Base-by-base conservation (phyloP, 2,329 filamentous ascomycete genomes). In the Ascochyta lentis region DNA sequence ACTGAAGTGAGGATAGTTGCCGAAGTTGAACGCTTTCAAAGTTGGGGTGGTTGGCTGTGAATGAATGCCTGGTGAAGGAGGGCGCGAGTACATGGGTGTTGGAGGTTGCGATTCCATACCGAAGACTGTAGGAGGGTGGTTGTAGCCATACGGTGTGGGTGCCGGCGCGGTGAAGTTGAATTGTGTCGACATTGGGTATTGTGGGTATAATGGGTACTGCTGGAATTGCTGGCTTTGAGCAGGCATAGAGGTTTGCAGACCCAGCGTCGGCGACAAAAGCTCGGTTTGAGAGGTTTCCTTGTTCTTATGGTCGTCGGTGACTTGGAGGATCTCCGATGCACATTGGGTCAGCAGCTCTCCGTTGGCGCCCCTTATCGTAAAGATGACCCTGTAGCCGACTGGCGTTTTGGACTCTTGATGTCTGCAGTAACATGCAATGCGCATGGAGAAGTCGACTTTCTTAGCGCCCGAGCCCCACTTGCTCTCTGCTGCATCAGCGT, bases 241-340 rank as follows among this genome's bases (percentile, higher is more conserved):
- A 10, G 63, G 52, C 38, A 67, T 55, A 10, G 53, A 54, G 34
- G 58, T 60, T 39, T 52, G 59, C 40, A 72, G 61, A 49, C 48
- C 63, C 33, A 72, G 48, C 8, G 63, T 52, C 7, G 61, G 61
- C 24, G 64, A 63, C 13, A 69, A 45, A 4, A 56, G 42, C 13
- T 71, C 68, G 9, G 63, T 45, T 22, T 59, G 49, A 5, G 68
- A 57, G 23, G 56, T 56, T 47, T 74, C 70, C 59, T 71, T 72
- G 63, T 74, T 96, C 79, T 98, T 98, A 80, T 98, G 94, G 70
- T 99, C 94, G 72, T 99, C 94, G 1, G 95, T 98, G 61, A 98
- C 97, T 84, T 97, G 94, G 62, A 98, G 96, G 87, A 19, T 91
- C 92, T 73, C 69, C 4, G 72, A 74, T 62, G 96, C 89, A 48